These are phyloP conservation scores for Cytospora chrysosperma DNA, from an alignment of 2,329 filamentous ascomycete genomes.

Conservation along the genomic window DNA sequence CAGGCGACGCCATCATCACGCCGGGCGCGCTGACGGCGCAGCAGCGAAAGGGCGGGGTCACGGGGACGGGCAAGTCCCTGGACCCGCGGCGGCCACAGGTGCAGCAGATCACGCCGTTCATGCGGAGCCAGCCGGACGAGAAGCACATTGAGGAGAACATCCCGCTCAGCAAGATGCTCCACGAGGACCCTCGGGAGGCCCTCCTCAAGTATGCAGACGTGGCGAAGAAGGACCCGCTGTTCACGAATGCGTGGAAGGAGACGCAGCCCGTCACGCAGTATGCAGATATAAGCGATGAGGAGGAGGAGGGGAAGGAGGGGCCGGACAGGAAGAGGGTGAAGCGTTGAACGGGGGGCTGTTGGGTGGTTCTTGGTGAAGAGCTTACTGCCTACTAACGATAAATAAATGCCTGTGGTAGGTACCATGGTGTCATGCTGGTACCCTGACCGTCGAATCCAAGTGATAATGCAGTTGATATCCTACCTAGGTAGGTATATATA, in stretches of 20 bases:
- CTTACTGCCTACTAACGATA: background rate
- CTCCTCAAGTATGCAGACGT: conserved; percentile 93
- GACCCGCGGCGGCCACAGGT: conserved; percentile 86
- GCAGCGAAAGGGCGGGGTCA: conserved; percentile 67
- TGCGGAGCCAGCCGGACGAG: conserved; percentile 85
- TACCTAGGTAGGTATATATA: background rate
- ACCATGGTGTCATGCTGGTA: background rate
- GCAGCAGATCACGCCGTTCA: conserved; percentile 82
- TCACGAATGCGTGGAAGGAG: conserved; percentile 88
- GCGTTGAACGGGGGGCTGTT: conserved; percentile 40
- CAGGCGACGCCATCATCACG: conserved; percentile 76
- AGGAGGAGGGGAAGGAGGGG: conserved; percentile 66
- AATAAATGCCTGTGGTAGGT: background rate
- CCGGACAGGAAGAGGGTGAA: conserved; percentile 66
- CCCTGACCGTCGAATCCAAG: background rate
- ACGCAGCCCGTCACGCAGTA: conserved; percentile 94
- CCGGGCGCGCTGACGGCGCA: conserved; percentile 58
- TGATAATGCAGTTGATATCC: background rate
- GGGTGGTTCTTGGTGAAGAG: background rate
- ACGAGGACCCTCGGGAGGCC: conserved; percentile 93
- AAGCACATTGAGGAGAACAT: conserved; percentile 86
- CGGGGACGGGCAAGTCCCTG: conserved; percentile 70
- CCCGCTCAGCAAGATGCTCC: conserved; percentile 85
- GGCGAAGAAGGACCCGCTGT: conserved; percentile 88
- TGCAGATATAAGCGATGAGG: conserved; percentile 83